Percentiles rank a stretch among this genome's conserved stretches.
These are phyloP conservation scores for Prunus persica DNA, from an alignment of 306 rosid genomes.

Conservation along the genomic window Prunus_persica_NCBIv2 NC_034011.1:18702001-18702500, in stretches of 20 bases:
- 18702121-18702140: too few relatives aligned
- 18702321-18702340: not conserved
- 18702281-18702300: constrained; percentile 4
- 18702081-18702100: too few relatives aligned
- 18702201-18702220: not conserved
- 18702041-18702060: too few relatives aligned
- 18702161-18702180: not conserved
- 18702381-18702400: not conserved
- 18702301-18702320: not conserved
- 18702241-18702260: constrained; percentile 15
- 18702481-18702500: constrained; percentile 90
- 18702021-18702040: too few relatives aligned
- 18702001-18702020: too few relatives aligned
- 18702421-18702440: not conserved
- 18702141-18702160: not conserved
- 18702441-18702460: not conserved
- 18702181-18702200: not conserved
- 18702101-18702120: too few relatives aligned
- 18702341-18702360: constrained; percentile 1
- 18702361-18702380: not conserved
- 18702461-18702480: constrained; percentile 30
- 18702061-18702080: too few relatives aligned
- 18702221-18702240: not conserved
- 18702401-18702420: not conserved
- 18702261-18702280: not conserved